Evolutionary conservation across 2,329 filamentous ascomycete species (phyloP).

Genomic region (Stachybotrys elegans): DNA sequence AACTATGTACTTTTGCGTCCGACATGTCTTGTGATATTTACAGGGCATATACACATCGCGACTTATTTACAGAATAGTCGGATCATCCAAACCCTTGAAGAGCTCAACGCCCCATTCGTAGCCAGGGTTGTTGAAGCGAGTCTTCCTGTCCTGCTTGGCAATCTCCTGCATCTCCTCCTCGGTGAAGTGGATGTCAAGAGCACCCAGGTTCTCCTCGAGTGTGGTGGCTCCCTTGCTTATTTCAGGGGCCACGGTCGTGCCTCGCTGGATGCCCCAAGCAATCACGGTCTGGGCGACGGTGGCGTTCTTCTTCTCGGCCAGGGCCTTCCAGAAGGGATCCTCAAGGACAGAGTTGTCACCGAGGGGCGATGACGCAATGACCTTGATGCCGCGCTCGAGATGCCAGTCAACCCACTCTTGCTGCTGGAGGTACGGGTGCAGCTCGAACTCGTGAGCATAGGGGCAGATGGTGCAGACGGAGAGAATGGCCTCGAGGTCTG

Average conservation of each 20-base stretch:
- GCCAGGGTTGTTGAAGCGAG: constrained; percentile 31
- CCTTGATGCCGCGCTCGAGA: constrained; percentile 19
- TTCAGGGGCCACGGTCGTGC: constrained; percentile 15
- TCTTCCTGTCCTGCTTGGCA: constrained; percentile 19
- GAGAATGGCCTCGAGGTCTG: constrained; percentile 40
- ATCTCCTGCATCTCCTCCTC: constrained; percentile 28
- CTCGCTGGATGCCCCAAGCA: constrained; percentile 16
- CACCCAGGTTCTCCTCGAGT: constrained; percentile 12
- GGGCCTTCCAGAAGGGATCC: constrained; percentile 13
- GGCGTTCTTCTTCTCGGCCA: constrained; percentile 14
- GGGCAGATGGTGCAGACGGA: constrained; percentile 21
- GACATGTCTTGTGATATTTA: too few species aligned
- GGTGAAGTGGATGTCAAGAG: constrained; percentile 10
- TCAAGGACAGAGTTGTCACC: constrained; percentile 15
- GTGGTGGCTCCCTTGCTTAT: too few species aligned
- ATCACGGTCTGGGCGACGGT: constrained; percentile 15
- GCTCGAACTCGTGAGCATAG: constrained; percentile 35
- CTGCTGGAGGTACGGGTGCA: constrained; percentile 54
- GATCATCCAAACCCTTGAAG: constrained; percentile 34
- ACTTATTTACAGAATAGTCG: constrained; percentile 14
- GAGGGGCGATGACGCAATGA: constrained; percentile 16
- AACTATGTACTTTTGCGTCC: too few species aligned
- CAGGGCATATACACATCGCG: background rate
- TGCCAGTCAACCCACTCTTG: constrained; percentile 21
- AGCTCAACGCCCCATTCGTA: constrained; percentile 32